A percentile compares a stretch with the other conserved stretches of the same genome.
These are phyloP conservation scores for Coemansia sp. DNA, from an alignment of 192 early-diverging fungal species.

Conservation along the genomic window DNA sequence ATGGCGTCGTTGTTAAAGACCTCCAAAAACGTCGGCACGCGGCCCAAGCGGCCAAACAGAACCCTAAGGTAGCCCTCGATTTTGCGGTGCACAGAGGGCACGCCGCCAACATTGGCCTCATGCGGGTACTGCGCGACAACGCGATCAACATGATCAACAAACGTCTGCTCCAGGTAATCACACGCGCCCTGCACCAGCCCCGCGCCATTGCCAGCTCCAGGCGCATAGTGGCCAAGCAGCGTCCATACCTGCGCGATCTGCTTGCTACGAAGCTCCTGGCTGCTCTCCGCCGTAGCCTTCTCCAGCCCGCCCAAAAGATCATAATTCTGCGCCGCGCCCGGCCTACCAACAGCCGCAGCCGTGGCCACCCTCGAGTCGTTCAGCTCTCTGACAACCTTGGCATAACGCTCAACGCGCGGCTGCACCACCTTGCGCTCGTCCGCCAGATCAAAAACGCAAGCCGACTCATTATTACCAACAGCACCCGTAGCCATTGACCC, in stretches of 20 bases:
- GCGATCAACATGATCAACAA: conserved; percentile 54
- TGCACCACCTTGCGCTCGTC: conserved; percentile 11
- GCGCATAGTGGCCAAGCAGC: conserved; percentile 21
- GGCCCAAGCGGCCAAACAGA: conserved; percentile 63
- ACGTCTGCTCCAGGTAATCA: conserved; percentile 58
- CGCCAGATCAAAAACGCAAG: conserved; percentile 17
- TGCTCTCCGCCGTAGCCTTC: conserved; percentile 36
- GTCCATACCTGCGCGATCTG: conserved; percentile 48
- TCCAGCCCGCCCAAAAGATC: conserved; percentile 36
- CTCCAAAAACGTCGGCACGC: conserved; percentile 46
- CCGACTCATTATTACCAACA: not conserved
- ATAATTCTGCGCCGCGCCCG: conserved; percentile 7
- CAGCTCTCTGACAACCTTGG: conserved; percentile 32
- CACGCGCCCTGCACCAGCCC: conserved; percentile 28
- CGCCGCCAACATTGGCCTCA: conserved; percentile 76
- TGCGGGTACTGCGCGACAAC: conserved; percentile 62
- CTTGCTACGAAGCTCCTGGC: conserved; percentile 47
- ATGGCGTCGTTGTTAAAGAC: conserved; percentile 63
- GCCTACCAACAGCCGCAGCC: conserved; percentile 5
- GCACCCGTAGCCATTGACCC: not conserved
- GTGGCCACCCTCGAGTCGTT: conserved; percentile 36
- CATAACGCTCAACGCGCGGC: conserved; percentile 44
- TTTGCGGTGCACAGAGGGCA: conserved; percentile 71
- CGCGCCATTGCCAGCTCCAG: not conserved
- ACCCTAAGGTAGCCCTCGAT: conserved; percentile 74